phyloP scores from a whole-genome alignment of 352 stramenopile species.

The Pythium apleroticum region DNA sequence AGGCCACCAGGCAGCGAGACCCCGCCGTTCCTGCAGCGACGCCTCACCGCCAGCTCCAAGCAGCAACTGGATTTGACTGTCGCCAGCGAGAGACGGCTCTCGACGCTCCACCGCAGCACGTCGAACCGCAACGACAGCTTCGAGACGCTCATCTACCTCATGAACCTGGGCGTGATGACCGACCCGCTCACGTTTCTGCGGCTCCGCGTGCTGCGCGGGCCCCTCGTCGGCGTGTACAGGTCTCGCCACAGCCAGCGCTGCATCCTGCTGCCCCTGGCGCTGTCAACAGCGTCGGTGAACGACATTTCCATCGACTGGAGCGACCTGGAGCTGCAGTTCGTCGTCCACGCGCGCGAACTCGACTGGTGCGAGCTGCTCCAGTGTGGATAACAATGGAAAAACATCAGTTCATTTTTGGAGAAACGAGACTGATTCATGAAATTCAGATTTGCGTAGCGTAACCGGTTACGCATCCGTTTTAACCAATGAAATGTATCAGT shows the following conservation, averaged over 20 bases:
- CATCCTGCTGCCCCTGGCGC: slow-evolving; percentile 3
- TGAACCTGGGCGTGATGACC: slow-evolving; percentile 18
- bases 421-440: neutral
- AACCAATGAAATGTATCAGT: neutral
- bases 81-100: neutral
- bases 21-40: neutral
- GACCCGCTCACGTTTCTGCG: slow-evolving; percentile 13
- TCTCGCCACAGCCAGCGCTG: neutral
- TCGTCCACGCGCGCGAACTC: neutral
- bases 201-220: neutral
- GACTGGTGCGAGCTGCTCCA: slow-evolving; percentile 2
- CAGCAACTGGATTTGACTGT: neutral
- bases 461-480: neutral
- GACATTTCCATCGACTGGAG: slow-evolving; percentile 13
- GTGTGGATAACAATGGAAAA: neutral
- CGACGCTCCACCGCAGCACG: neutral
- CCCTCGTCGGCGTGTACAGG: neutral
- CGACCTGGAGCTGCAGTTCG: neutral
- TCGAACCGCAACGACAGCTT: neutral
- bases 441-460: neutral
- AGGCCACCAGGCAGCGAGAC: neutral
- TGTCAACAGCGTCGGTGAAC: neutral
- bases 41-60: neutral
- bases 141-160: slow-evolving; percentile 12
- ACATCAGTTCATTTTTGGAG: neutral